Evolutionary conservation across 106 monocot species (phyloP), one percentile per base, ranked within the genome.

Genomic region (Triglochin maritima): DNA sequence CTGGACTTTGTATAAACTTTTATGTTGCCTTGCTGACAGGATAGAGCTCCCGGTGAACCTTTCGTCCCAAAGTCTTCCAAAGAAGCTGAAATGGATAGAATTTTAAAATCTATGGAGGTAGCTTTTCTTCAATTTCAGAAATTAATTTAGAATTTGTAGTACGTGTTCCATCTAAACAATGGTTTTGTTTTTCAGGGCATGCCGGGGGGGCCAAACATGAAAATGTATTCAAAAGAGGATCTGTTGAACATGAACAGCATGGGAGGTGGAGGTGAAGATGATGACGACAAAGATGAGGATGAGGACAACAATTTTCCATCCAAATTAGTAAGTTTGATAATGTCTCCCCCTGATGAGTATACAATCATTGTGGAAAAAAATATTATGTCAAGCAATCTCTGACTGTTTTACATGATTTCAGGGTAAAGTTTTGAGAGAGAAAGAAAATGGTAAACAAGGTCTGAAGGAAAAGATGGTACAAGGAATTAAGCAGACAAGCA

Each of bases 21-120:
- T 3, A 17, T 52, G n/a, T 12, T 6, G 41, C 17, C 9, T 62
- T 62, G 45, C 16, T 50, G 81, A 74, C 78, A 96, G 96, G 74
- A 69, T 67, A 88, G 96, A 50, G 57, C 65, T 46, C 90, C 90
- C 15, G 96, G 96, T 58, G 90, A 91, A 48, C 69, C 85, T 50
- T 96, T 96, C 73, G 51, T 82, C 62, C 69, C 85, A 41, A 96
- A 96, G 76, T 81, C 96, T 62, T 79, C 87, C 6, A 88, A 88
- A 80, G 96, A 96, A 68, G 83, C 91, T 67, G 96, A 96, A 84
- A 96, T 96, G 96, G 90, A 96, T 47, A 96, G 83, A 78, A 79
- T 96, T 16, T 50, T 96, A 76, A 90, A 73, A 70, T 91, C 96
- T 10, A 88, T 96, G 96, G 83, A 91, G 86, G 96, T 91, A 82